Percentiles rank a stretch among this genome's conserved stretches.
Conservation (phyloP, 257 asterid genomes). For the Nicotiana noctiflora region DNA sequence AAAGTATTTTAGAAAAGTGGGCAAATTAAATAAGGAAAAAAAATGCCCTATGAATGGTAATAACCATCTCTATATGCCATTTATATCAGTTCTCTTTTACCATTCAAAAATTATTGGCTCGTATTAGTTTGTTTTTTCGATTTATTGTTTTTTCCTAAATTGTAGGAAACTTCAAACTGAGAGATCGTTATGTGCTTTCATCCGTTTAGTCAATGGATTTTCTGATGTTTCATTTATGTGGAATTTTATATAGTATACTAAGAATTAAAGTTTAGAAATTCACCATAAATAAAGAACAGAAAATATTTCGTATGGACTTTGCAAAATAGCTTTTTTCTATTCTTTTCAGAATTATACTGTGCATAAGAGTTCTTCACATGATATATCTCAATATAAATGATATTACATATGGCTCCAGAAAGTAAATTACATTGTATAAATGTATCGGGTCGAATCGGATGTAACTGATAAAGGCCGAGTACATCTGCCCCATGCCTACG, state of each 20-base stretch:
- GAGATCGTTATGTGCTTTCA: background rate
- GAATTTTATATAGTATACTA: background rate
- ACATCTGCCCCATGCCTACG: too few relatives aligned
- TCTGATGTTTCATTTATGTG: too few relatives aligned
- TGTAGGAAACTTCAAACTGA: background rate
- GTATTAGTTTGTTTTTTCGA: background rate
- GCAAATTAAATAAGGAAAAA: background rate
- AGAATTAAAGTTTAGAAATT: background rate
- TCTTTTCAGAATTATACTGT: too few relatives aligned
- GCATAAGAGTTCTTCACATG: too few relatives aligned
- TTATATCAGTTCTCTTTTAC: background rate
- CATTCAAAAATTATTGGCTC: slow-evolving; percentile 3
- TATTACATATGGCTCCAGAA: too few relatives aligned
- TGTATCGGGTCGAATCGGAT: too few relatives aligned
- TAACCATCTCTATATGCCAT: background rate
- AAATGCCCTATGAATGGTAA: background rate
- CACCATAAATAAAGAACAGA: background rate
- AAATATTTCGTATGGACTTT: background rate
- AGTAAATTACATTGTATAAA: too few relatives aligned
- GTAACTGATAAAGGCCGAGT: too few relatives aligned
- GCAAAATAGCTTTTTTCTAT: background rate
- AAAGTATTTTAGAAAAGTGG: background rate
- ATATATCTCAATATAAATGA: too few relatives aligned
- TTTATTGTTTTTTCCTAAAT: background rate
- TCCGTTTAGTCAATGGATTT: background rate